Base-by-base conservation (phyloP, 371 early-diverging fungal genomes). In the Rhizopus stolonifer region DNA sequence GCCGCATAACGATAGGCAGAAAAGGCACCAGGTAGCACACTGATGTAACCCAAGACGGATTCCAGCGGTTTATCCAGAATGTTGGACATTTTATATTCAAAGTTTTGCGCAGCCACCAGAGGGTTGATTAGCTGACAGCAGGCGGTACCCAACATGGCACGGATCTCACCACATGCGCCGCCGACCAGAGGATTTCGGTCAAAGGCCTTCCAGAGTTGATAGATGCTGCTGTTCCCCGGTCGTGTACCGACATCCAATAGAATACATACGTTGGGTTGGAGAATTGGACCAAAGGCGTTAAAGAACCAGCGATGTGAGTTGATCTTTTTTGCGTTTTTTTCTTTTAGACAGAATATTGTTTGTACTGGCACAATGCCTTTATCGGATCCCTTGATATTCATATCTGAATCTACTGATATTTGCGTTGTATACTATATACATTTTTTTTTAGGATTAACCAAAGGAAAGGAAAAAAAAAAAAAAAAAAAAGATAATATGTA, bases 261-360 rank as follows among this genome's bases (percentile, higher is more conserved):
- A 19, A 91, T 79, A 62, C 88, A 88, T 14, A 91, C 80, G 56
- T 89, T 82, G 19, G 93, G 93, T 24, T 84, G 67, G 26, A 93
- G 55, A 25, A 90, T 72, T 8, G 76, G 79, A 2, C 91, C 88
- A 58, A 93, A 88, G 3, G 91, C 91, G 59, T 91, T 90, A 65
- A 91, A 91, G 73, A 91, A 90, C 93, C 93, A 93, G 33, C 91
- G 84, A 63, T 93, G 93, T 14, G 90, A 90, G 69, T 93, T 93
- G 70, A 93, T 87, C 64, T 89, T 84, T 61, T 87, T 86, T 29
- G 79, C 77, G 46, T 84, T 85, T 52, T 83, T 71, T 56, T 85
- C 85, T 70, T 93, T 93, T 23, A 93, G 67, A 59, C 88, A 88
- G 66, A 91, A 91, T 34, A 93, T 48, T 14, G 90, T 77, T 69